Evolutionary conservation across 805 yeast species (phyloP).

Genomic region (Myxozyma nipponensis): DNA sequence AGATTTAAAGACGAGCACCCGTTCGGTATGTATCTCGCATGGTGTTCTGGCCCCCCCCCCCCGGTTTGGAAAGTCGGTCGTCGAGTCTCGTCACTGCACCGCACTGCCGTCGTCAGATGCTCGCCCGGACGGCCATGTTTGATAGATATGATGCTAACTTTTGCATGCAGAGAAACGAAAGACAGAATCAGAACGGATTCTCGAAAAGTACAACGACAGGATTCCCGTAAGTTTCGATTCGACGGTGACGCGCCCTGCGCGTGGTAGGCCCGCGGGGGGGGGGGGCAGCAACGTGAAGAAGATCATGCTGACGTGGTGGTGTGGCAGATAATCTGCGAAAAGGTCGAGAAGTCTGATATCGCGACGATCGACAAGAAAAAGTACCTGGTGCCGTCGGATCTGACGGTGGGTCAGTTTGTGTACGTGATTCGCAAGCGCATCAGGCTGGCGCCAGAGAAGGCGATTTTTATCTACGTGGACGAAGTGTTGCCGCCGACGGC

Average conservation of each 20-base stretch:
- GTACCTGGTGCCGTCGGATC: conserved; percentile 91
- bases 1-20: conserved; percentile 95
- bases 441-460: conserved; percentile 94
- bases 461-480: conserved; percentile 93
- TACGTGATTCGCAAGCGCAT: conserved; percentile 96
- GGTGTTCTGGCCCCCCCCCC: no score
- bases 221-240: conserved; percentile 57
- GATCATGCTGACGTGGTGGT: neutral
- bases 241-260: neutral
- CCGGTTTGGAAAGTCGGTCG: neutral
- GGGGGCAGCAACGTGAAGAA: neutral
- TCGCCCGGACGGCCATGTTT: neutral
- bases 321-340: conserved; percentile 75
- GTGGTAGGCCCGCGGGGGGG: neutral
- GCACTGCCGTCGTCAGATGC: neutral
- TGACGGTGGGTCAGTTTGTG: conserved; percentile 97
- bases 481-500: conserved; percentile 98
- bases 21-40: conserved; percentile 58
- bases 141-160: neutral
- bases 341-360: conserved; percentile 93
- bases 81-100: neutral
- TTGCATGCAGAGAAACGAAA: conserved; percentile 68
- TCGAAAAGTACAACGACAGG: conserved; percentile 82
- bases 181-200: conserved; percentile 89
- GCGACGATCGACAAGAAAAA: conserved; percentile 96